phyloP scores from a whole-genome alignment of 805 yeast species.

The Zygoascus biomembranicola region DNA sequence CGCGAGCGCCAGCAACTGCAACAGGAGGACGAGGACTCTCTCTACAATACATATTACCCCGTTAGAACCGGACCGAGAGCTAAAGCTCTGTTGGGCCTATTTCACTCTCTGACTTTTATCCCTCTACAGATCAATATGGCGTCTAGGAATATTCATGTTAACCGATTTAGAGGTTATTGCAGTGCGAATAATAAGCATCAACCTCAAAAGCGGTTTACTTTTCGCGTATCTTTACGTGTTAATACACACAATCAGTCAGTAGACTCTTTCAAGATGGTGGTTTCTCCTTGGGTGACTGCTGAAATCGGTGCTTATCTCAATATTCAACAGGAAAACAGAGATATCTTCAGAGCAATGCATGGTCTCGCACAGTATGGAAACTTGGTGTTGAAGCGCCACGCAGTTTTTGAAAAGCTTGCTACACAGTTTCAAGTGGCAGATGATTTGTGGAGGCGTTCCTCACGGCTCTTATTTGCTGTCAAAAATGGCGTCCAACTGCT shows the following conservation, averaged over 20 bases:
- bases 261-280: neutral
- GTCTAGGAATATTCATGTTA: constrained; percentile 1
- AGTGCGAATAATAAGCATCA: neutral
- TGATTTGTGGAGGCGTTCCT: constrained; percentile 7
- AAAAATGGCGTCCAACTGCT: neutral
- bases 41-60: constrained; percentile 7
- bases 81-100: neutral
- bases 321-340: neutral
- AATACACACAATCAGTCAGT: neutral
- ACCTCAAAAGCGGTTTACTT: constrained; percentile 1
- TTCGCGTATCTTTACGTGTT: constrained; percentile 3
- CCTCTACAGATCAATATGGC: neutral
- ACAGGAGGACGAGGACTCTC: constrained; percentile 2
- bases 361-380: constrained; percentile 16
- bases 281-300: constrained; percentile 6
- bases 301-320: constrained; percentile 12
- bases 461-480: constrained; percentile 1
- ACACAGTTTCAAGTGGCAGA: neutral
- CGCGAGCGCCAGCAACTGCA: neutral
- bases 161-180: constrained; percentile 6
- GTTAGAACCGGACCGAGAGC: constrained; percentile 6
- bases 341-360: constrained; percentile 8
- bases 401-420: constrained; percentile 10
- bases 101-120: constrained; percentile 5
- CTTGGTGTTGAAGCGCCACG: constrained; percentile 5